Evolutionary conservation across 2,329 filamentous ascomycete species (phyloP).

Genomic region (Epicoccum nigrum): DNA sequence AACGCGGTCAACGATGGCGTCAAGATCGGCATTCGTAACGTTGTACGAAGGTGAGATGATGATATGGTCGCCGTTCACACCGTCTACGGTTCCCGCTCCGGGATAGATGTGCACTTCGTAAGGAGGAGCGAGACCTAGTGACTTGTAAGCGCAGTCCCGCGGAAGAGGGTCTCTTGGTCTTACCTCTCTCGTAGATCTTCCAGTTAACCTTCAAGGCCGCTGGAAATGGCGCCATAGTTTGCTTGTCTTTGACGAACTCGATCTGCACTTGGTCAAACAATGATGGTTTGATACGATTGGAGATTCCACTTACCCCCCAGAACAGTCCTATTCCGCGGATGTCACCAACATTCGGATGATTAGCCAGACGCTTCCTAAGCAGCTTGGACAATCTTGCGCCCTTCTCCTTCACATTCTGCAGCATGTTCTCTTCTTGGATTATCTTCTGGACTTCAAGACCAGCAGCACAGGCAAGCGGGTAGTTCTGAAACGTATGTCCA

Average conservation of each 20-base stretch:
- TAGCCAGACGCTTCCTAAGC: conserved; percentile 52
- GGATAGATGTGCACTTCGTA: conserved; percentile 68
- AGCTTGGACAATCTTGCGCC: conserved; percentile 57
- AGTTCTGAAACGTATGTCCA: conserved; percentile 69
- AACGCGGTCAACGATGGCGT: conserved; percentile 60
- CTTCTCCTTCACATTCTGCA: conserved; percentile 63
- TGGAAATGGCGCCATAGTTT: conserved; percentile 61
- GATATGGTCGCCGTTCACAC: conserved; percentile 69
- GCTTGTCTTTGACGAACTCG: conserved; percentile 64
- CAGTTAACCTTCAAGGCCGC: conserved; percentile 53
- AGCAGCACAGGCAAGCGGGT: conserved; percentile 64
- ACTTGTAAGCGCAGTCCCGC: too few species aligned
- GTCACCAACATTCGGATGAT: conserved; percentile 62
- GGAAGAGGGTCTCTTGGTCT: not conserved
- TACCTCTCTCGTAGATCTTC: conserved; percentile 60
- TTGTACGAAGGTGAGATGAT: conserved; percentile 74
- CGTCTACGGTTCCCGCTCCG: conserved; percentile 66
- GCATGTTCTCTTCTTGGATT: conserved; percentile 61
- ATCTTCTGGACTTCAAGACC: conserved; percentile 68
- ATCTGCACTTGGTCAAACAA: conserved; percentile 47
- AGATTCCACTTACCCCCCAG: conserved; percentile 56
- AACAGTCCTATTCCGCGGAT: conserved; percentile 67
- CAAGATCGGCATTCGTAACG: conserved; percentile 62
- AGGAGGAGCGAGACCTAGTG: conserved; percentile 44
- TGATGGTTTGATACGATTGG: too few species aligned